phyloP scores from a whole-genome alignment of 2,329 filamentous ascomycete species.

The Gnomoniopsis smithogilvyi region DNA sequence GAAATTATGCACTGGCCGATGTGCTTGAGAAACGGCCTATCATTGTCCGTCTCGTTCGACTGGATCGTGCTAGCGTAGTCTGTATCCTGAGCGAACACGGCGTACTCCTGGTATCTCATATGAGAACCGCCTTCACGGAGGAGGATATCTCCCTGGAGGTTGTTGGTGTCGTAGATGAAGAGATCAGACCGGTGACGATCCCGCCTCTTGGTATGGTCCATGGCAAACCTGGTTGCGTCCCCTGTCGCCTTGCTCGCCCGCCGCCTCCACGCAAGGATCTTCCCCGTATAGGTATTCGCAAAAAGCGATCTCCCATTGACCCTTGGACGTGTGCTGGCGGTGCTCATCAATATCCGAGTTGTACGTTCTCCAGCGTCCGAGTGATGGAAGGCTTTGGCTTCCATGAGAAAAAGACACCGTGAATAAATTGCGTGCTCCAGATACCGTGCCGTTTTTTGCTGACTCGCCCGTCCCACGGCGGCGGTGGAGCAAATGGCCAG shows the following conservation, averaged over 20 bases:
- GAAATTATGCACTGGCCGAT: conserved; percentile 32
- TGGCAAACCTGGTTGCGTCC: too few relatives aligned
- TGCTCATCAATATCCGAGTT: too few relatives aligned
- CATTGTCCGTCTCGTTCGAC: conserved; percentile 15
- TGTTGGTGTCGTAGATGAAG: conserved; percentile 34
- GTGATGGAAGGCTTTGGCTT: not conserved
- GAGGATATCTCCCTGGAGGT: conserved; percentile 31
- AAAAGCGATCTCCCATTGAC: too few relatives aligned
- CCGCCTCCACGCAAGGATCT: too few relatives aligned
- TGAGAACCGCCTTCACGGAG: conserved; percentile 29
- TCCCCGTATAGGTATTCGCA: too few relatives aligned
- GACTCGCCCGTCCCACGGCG: not conserved
- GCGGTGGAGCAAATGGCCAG: not conserved
- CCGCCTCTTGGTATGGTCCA: not conserved
- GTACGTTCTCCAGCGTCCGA: not conserved
- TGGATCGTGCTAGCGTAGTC: conserved; percentile 22
- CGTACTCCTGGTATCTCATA: conserved; percentile 36
- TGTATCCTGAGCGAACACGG: conserved; percentile 26
- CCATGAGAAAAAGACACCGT: not conserved
- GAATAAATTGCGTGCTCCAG: not conserved
- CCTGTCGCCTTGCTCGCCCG: not conserved
- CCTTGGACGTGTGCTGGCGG: too few relatives aligned
- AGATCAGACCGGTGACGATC: conserved; percentile 27
- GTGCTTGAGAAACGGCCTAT: conserved; percentile 20
- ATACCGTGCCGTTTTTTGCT: not conserved